Conservation (phyloP, 345 rosid species). For the Excoecaria agallocha region DNA sequence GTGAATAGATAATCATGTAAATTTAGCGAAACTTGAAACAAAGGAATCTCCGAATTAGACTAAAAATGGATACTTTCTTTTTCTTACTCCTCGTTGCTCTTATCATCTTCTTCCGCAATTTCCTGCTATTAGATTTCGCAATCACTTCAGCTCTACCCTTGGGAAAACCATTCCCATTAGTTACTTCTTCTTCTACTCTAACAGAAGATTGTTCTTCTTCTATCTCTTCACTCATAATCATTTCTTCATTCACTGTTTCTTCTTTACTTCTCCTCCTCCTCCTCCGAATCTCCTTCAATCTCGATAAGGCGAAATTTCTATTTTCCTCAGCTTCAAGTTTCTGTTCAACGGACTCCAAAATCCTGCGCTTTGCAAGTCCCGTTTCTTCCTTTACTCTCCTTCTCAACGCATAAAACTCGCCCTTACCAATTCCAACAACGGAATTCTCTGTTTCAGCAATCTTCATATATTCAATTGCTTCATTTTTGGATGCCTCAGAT, state of each 20-base stretch:
- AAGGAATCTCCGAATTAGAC: constrained; percentile 25
- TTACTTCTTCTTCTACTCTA: constrained; percentile 3
- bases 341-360: constrained; percentile 46
- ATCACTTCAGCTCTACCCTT: constrained; percentile 30
- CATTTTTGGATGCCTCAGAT: constrained; percentile 30
- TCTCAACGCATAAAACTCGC: constrained; percentile 39
- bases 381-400: constrained; percentile 44
- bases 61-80: constrained; percentile 28
- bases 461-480: constrained; percentile 24
- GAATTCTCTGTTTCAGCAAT: constrained; percentile 18
- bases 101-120: not conserved
- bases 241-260: not conserved
- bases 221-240: constrained; percentile 4
- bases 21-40: constrained; percentile 13
- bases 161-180: constrained; percentile 19
- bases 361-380: constrained; percentile 41
- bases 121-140: constrained; percentile 6
- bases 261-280: constrained; percentile 1
- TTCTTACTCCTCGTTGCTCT: constrained; percentile 24
- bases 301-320: constrained; percentile 30
- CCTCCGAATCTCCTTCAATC: constrained; percentile 25
- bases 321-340: constrained; percentile 41
- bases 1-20: too few species aligned
- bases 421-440: constrained; percentile 27
- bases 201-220: constrained; percentile 21